Conservation (phyloP, 768 basidiomycete species). For the Lyophyllum atratum region DNA sequence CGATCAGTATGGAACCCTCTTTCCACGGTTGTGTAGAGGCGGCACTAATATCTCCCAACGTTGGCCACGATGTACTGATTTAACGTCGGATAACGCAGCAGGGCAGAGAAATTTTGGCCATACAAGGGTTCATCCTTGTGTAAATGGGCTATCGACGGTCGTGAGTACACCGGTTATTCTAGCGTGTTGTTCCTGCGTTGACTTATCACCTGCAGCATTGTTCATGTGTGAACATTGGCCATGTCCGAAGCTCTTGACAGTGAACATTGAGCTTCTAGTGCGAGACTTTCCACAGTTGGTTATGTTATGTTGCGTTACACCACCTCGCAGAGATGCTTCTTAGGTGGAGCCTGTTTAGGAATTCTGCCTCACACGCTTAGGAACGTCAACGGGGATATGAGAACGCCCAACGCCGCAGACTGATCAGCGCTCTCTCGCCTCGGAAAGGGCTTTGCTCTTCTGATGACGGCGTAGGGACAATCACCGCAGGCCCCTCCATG, state of each 20-base stretch:
- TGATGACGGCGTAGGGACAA: neutral
- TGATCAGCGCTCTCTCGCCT: no score
- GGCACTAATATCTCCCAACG: neutral
- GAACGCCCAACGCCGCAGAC: neutral
- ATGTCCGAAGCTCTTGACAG: neutral
- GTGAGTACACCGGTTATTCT: neutral
- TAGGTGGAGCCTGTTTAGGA: neutral
- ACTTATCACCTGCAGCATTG: neutral
- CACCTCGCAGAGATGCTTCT: neutral
- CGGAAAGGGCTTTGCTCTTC: no score
- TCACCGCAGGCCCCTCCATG: neutral
- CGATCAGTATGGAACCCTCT: neutral
- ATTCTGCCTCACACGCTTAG: neutral
- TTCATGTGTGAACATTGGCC: neutral
- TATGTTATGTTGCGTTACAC: neutral
- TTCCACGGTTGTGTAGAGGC: neutral
- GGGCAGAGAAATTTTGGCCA: neutral
- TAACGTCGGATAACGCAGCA: neutral
- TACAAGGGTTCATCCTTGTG: neutral
- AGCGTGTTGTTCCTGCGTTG: neutral
- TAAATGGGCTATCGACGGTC: neutral
- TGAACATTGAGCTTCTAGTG: neutral
- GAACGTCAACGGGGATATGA: neutral
- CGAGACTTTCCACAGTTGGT: neutral
- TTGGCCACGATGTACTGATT: neutral